Evolutionary conservation across 2,329 filamentous ascomycete genomes (phyloP), one percentile per base, ranked within the genome.

Genomic region (Magnaporthiopsis incrustans): DNA sequence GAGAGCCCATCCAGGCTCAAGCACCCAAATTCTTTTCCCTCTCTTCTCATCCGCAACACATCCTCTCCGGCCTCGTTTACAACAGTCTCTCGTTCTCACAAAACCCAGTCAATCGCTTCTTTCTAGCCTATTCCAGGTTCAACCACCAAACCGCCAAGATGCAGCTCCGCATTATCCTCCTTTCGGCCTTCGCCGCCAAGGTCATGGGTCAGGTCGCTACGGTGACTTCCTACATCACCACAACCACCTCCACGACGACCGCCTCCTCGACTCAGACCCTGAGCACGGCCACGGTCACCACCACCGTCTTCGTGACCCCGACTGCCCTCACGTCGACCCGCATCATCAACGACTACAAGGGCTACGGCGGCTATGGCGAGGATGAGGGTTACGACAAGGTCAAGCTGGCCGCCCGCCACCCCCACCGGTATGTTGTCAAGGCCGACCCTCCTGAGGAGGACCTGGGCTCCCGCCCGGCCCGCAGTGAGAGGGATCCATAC

Each of bases 301-400:
- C 30, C 57, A 65, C 35, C 12, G 6, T 18, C 4, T 59, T 18
- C 26, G n/a, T 33, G 22, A 61, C 50, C 35, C 27, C n/a, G 59
- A 60, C 14, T 10, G 57, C 18, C 18, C 6, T 26, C 2, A 62
- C 35, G 27, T 56, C 53, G 8, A 61, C 18, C 63, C 64, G n/a
- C 61, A 66, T 53, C 53, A 56, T 22, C 65, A 65, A 33, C n/a
- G 4, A 26, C 7, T 18, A 60, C 35, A 35, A 61, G 59, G 57
- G 44, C 14, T n/a, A 64, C 33, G 32, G 38, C 53, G 27, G 59
- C 33, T 53, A 63, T 62, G 11, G 25, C 53, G 35, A 65, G 56
- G 56, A 64, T n/a, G n/a, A 38, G 10, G 60, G 32, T 38, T 56
- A 62, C 30, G 38, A 44, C 30, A 61, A 56, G 38, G 33, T 12